phyloP scores from a whole-genome alignment of 257 asterid genomes.

The Nicotiana benthamiana region DNA sequence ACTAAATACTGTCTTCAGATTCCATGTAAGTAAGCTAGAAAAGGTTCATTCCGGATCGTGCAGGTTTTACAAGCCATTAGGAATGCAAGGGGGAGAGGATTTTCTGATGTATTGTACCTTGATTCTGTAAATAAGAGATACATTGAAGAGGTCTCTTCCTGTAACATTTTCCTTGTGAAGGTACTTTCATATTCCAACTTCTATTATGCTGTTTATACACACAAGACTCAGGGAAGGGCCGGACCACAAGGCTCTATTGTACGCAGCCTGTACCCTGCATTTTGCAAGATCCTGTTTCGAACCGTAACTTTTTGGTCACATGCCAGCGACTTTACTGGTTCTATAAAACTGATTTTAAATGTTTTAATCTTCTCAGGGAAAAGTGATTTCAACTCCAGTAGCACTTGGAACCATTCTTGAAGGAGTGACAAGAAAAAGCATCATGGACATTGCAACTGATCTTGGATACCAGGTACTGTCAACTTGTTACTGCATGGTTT shows the following conservation, averaged over 20 bases:
- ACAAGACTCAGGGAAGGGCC: neutral
- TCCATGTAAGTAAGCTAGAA: no score
- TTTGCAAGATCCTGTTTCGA: no score
- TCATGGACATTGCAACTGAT: constrained; percentile 59
- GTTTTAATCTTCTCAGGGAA: constrained; percentile 26
- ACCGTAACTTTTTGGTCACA: no score
- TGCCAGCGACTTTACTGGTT: no score
- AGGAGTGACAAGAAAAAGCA: constrained; percentile 73
- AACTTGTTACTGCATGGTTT: neutral
- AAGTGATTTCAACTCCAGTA: constrained; percentile 50
- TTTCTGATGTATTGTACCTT: constrained; percentile 71
- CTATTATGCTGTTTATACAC: neutral
- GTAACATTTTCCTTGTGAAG: constrained; percentile 59
- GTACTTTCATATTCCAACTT: constrained; percentile 18
- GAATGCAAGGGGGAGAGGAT: constrained; percentile 49
- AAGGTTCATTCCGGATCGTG: neutral
- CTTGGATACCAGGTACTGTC: constrained; percentile 42
- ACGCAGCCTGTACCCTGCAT: no score
- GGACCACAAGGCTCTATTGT: no score
- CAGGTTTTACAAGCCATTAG: constrained; percentile 54
- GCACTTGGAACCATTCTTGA: constrained; percentile 56
- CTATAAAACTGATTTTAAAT: neutral
- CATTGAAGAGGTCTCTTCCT: constrained; percentile 67
- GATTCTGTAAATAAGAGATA: constrained; percentile 48
- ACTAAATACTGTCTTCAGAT: neutral